Evolutionary conservation across 768 basidiomycete species (phyloP), one percentile per base, ranked within the genome.

Genomic region (Pleurotus tuoliensis): DNA sequence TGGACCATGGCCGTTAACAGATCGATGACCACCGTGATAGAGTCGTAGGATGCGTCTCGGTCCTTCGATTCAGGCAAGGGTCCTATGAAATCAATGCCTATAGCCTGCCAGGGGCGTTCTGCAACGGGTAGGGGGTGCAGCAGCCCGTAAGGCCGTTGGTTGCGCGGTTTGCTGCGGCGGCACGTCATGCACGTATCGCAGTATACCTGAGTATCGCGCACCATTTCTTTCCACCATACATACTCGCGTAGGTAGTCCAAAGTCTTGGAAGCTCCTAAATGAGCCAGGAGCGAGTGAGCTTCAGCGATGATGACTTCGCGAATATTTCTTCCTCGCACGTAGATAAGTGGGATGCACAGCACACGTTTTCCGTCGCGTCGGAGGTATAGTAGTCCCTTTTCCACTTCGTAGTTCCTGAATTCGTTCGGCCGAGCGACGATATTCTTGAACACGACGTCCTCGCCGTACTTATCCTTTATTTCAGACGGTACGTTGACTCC

Each of bases 191-290:
- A 58, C 61, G 71, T 0, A 64, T 70, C 66, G 66, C 2, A 55
- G 34, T 0, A n/a, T n/a, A n/a, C n/a, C n/a, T n/a, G n/a, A n/a
- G 67, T 50, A 27, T 76, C 71, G 0, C n/a, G 5, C 0, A 53
- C 61, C 60, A 76, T 68, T 62, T 47, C 25, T n/a, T 61, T 56
- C 59, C 61, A 67, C 50, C 45, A 65, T 4, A 57, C 58, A 12
- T 61, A 34, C 27, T 73, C 63, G 4, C 61, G 43, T 0, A 75
- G 57, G 47, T 69, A 70, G 0, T 51, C 20, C 0, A 71, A 7
- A 0, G 72, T 76, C 48, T 76, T 76, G 3, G 13, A 4, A 0
- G 57, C 20, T 7, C 74, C 73, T 0, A 76, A 34, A 44, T 71
- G 64, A 0, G 69, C 73, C 0, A 73, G 44, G 18, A 62, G 25